Evolutionary conservation across 2,329 filamentous ascomycete genomes (phyloP).

Genomic region (Fusarium proliferatum): DNA sequence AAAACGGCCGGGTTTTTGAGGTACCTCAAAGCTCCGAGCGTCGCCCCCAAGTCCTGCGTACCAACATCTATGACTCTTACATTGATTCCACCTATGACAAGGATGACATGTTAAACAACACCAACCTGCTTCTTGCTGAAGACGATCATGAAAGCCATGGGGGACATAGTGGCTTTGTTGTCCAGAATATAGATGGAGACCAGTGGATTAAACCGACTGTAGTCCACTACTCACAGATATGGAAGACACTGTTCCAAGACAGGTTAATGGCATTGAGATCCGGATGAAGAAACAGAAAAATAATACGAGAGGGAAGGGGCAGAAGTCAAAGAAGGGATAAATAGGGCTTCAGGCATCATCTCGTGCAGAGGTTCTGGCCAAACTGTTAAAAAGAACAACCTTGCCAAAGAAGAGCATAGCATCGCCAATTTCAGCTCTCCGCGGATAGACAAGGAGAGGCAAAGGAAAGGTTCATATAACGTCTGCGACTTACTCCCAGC

Average conservation of each 20-base stretch:
- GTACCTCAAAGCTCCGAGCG: too few relatives aligned
- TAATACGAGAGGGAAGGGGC: too few relatives aligned
- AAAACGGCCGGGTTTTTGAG: too few relatives aligned
- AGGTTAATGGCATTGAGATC: neutral
- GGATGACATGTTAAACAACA: neutral
- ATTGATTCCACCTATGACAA: too few relatives aligned
- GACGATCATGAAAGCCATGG: neutral
- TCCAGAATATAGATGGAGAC: neutral
- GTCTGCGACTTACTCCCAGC: neutral
- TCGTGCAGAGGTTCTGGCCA: neutral
- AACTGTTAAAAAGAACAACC: neutral
- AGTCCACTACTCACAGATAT: rapidly evolving
- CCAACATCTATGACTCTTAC: too few relatives aligned
- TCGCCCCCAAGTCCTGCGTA: too few relatives aligned
- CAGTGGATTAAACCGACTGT: neutral
- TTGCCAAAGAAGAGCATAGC: neutral
- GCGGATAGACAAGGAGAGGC: neutral
- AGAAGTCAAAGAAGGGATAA: neutral
- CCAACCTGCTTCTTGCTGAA: rapidly evolving
- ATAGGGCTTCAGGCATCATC: neutral
- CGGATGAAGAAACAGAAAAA: rapidly evolving
- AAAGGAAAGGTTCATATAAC: neutral
- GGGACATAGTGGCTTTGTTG: rapidly evolving
- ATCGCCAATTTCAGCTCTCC: neutral
- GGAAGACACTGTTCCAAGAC: neutral